These are phyloP conservation scores for Aspergillus fumigatus DNA, from an alignment of 2,329 filamentous ascomycete species.

Conservation along the genomic window DNA sequence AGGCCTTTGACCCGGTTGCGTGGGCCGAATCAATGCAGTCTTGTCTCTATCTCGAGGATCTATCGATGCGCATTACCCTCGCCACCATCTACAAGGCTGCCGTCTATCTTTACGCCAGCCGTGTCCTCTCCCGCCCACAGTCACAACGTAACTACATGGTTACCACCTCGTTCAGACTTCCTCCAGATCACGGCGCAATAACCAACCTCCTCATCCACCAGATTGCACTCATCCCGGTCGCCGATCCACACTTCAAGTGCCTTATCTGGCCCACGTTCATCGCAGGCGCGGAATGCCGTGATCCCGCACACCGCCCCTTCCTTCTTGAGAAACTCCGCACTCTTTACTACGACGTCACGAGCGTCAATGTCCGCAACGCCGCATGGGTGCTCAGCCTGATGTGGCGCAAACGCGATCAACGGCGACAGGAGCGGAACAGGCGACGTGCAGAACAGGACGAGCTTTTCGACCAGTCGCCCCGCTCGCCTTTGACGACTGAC, in stretches of 20 bases:
- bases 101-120: slow-evolving; percentile 38
- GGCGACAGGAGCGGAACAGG: slow-evolving; percentile 13
- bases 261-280: slow-evolving; percentile 44
- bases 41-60: slow-evolving; percentile 43
- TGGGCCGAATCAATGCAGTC: slow-evolving; percentile 38
- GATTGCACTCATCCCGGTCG: slow-evolving; percentile 31
- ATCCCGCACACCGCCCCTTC: slow-evolving; percentile 27
- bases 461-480: neutral
- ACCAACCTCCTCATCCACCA: slow-evolving; percentile 32
- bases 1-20: slow-evolving; percentile 33
- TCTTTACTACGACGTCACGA: slow-evolving; percentile 33
- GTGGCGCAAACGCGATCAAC: slow-evolving; percentile 38
- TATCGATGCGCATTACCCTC: slow-evolving; percentile 47
- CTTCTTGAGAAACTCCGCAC: slow-evolving; percentile 30
- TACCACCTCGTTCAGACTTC: slow-evolving; percentile 23
- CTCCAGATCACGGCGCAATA: slow-evolving; percentile 25
- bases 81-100: slow-evolving; percentile 38
- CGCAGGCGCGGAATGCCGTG: slow-evolving; percentile 37
- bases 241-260: slow-evolving; percentile 40
- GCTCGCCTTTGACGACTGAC: slow-evolving; percentile 9
- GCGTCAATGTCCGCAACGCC: slow-evolving; percentile 38
- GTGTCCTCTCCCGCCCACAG: slow-evolving; percentile 32
- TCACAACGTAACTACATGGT: slow-evolving; percentile 16
- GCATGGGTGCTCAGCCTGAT: slow-evolving; percentile 37
- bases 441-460: slow-evolving; percentile 1